These are phyloP conservation scores for Rutstroemia sp. DNA, from an alignment of 2,329 filamentous ascomycete species.

Conservation along the genomic window DNA sequence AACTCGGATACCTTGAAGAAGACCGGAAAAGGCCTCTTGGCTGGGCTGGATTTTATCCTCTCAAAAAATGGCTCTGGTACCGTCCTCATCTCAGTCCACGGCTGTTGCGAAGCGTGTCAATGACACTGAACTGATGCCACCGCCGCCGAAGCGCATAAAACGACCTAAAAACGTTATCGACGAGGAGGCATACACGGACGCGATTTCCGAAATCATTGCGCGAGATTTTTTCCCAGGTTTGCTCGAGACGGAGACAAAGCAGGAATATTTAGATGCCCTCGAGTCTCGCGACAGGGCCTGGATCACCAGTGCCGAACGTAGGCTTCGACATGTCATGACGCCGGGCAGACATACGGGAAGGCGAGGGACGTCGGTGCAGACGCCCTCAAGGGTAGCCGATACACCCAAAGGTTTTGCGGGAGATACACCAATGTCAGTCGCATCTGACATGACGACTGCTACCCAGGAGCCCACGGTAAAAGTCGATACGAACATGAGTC, in stretches of 20 bases:
- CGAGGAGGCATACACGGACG: conserved; percentile 88
- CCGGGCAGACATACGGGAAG: conserved; percentile 48
- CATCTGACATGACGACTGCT: conserved; percentile 33
- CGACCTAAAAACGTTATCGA: conserved; percentile 81
- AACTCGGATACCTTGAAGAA: too few species aligned
- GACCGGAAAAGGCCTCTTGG: too few species aligned
- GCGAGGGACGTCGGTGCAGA: conserved; percentile 29
- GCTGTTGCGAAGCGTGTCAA: conserved; percentile 55
- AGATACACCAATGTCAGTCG: conserved; percentile 64
- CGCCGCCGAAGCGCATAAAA: conserved; percentile 90
- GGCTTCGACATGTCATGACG: conserved; percentile 73
- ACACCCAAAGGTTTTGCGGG: conserved; percentile 63
- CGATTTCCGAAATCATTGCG: conserved; percentile 87
- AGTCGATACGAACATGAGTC: conserved; percentile 69
- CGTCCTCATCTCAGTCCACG: conserved; percentile 33
- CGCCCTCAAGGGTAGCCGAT: conserved; percentile 31
- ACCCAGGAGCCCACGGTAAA: conserved; percentile 34
- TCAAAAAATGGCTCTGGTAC: conserved; percentile 10
- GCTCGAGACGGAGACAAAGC: conserved; percentile 75
- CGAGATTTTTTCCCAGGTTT: conserved; percentile 95
- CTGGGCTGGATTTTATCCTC: too few species aligned
- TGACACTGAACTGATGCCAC: conserved; percentile 74
- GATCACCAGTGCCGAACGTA: conserved; percentile 74
- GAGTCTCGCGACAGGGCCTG: conserved; percentile 78
- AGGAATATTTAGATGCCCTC: conserved; percentile 86